These are phyloP conservation scores for Blumeria hordei DNA, from an alignment of 2,329 filamentous ascomycete species.

Conservation along the genomic window DNA sequence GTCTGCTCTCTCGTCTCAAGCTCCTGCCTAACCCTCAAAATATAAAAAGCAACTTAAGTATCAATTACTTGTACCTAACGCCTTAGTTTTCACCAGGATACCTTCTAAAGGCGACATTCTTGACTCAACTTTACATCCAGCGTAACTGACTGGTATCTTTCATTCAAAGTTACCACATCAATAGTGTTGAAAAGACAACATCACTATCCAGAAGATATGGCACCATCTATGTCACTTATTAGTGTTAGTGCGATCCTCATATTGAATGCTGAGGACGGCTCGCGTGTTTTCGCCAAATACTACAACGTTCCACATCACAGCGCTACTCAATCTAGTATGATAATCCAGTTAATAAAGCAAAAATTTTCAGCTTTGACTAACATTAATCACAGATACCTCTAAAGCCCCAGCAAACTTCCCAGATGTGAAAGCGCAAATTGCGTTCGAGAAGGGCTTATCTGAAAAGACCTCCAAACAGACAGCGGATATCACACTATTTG, in stretches of 20 bases:
- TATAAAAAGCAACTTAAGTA: too few species aligned
- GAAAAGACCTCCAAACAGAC: slow-evolving; percentile 93
- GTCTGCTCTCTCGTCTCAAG: too few species aligned
- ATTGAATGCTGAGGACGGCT: slow-evolving; percentile 66
- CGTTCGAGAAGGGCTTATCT: slow-evolving; percentile 86
- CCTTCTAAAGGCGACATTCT: too few species aligned
- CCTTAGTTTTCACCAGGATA: too few species aligned
- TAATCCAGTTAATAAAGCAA: slow-evolving; percentile 12
- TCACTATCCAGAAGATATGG: slow-evolving; percentile 23
- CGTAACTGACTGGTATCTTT: too few species aligned
- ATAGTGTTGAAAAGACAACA: too few species aligned
- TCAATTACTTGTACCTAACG: too few species aligned
- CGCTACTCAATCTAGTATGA: slow-evolving; percentile 1
- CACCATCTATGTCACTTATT: slow-evolving; percentile 51
- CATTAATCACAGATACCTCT: too few species aligned
- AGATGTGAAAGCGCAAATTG: slow-evolving; percentile 78
- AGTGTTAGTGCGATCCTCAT: slow-evolving; percentile 57
- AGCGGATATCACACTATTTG: slow-evolving; percentile 90
- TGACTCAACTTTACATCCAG: too few species aligned
- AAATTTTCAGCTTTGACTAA: too few species aligned
- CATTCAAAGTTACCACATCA: too few species aligned
- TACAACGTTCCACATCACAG: slow-evolving; percentile 43
- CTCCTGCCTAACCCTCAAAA: too few species aligned
- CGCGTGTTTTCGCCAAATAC: slow-evolving; percentile 85
- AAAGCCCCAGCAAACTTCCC: slow-evolving; percentile 27